Conservation (phyloP, 352 stramenopile genomes). For the Pythium dissotocum region DNA sequence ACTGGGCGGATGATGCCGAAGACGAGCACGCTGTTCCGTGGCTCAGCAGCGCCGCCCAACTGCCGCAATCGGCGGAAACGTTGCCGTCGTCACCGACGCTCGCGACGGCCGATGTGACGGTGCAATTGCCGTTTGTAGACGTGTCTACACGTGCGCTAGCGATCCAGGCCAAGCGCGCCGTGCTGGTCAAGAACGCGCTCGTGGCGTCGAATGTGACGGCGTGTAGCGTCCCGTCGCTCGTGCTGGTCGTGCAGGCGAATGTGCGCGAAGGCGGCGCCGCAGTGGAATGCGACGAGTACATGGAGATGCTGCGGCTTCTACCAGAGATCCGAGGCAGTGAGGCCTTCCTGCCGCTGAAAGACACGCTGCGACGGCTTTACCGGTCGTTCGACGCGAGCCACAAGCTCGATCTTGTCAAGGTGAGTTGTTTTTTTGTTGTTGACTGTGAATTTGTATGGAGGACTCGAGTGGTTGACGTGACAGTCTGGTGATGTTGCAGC, state of each 20-base stretch:
- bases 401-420: constrained; percentile 58
- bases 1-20: neutral
- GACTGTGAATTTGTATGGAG: neutral
- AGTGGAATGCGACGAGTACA: constrained; percentile 56
- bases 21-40: constrained; percentile 1
- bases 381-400: constrained; percentile 61
- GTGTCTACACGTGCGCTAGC: constrained; percentile 52
- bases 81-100: constrained; percentile 60
- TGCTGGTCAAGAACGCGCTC: constrained; percentile 67
- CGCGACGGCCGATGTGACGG: constrained; percentile 40
- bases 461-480: neutral
- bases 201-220: constrained; percentile 60
- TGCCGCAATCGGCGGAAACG: constrained; percentile 16
- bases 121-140: constrained; percentile 61
- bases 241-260: constrained; percentile 39
- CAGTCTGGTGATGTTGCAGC: constrained; percentile 20
- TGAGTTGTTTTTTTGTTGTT: constrained; percentile 17
- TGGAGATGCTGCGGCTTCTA: constrained; percentile 57
- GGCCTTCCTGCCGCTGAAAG: constrained; percentile 65
- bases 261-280: constrained; percentile 18
- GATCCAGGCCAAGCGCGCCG: constrained; percentile 72
- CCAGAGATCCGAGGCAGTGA: constrained; percentile 55
- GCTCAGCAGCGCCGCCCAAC: neutral
- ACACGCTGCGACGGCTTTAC: constrained; percentile 66
- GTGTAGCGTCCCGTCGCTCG: constrained; percentile 43